Conservation (phyloP, 2,329 filamentous ascomycete species). For the Setomelanomma holmii region DNA sequence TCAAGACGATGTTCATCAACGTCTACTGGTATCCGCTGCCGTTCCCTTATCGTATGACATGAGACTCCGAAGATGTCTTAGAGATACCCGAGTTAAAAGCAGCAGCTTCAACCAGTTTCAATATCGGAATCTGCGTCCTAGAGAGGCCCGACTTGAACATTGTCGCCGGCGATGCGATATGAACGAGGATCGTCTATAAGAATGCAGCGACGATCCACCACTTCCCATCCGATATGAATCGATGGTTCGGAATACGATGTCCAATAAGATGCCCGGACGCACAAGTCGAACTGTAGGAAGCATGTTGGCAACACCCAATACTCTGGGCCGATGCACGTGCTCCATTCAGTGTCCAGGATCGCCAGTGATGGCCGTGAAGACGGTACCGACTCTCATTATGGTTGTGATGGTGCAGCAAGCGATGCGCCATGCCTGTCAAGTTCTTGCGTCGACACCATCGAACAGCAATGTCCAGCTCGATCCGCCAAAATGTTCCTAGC, state of each 20-base stretch:
- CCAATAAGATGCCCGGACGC: background rate
- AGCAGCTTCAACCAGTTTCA: background rate
- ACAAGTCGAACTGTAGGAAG: background rate
- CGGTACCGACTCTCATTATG: too few relatives aligned
- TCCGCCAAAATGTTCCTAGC: too few relatives aligned
- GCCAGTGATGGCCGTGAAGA: too few relatives aligned
- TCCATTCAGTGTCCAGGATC: too few relatives aligned
- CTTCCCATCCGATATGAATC: background rate
- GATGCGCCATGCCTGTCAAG: too few relatives aligned
- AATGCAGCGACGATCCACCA: background rate
- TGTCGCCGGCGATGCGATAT: background rate
- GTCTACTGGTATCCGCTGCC: background rate
- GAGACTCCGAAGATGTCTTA: conserved; percentile 4
- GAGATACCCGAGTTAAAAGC: conserved; percentile 1
- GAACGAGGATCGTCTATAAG: background rate
- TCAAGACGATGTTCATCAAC: background rate
- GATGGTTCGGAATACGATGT: background rate
- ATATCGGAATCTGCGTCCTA: background rate
- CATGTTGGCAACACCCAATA: too few relatives aligned
- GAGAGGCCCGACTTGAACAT: conserved; percentile 2
- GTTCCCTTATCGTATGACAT: conserved; percentile 5
- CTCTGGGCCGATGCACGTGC: too few relatives aligned
- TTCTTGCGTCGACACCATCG: too few relatives aligned
- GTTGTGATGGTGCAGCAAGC: too few relatives aligned
- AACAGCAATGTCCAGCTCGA: too few relatives aligned